These are phyloP conservation scores for Fusarium equiseti DNA, from an alignment of 2,329 filamentous ascomycete genomes.

Conservation along the genomic window DNA sequence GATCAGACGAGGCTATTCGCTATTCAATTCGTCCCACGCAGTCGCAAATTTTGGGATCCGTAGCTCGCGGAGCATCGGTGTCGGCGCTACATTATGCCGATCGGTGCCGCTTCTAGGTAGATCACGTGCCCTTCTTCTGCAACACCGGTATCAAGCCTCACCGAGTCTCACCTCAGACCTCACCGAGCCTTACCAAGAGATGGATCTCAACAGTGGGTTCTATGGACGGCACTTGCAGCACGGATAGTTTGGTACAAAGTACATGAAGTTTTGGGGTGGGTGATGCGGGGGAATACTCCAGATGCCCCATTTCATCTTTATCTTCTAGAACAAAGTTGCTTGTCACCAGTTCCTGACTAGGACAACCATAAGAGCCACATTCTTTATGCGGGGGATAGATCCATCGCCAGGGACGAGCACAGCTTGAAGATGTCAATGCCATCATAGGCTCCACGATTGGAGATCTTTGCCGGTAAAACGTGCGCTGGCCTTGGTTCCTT, in stretches of 20 bases:
- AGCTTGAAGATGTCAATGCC: conserved; percentile 25
- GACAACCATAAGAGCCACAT: conserved; percentile 32
- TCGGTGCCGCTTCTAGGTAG: rapidly evolving
- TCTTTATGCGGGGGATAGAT: conserved; percentile 38
- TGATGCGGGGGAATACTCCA: conserved; percentile 48
- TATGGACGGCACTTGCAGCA: conserved; percentile 47
- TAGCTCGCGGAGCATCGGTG: conserved; percentile 16
- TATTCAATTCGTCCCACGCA: conserved; percentile 33
- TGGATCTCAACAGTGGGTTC: conserved; percentile 42
- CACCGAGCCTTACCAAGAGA: conserved; percentile 39
- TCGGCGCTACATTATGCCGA: conserved; percentile 34
- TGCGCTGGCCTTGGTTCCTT: conserved; percentile 9
- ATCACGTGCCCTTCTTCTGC: conserved; percentile 15
- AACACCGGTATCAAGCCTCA: conserved; percentile 2
- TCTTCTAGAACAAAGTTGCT: conserved; percentile 43
- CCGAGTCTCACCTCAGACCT: conserved; percentile 23
- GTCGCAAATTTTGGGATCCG: conserved; percentile 43
- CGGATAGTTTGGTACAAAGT: conserved; percentile 48
- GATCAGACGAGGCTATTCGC: conserved; percentile 38
- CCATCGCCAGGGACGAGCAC: conserved; percentile 37
- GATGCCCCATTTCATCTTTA: conserved; percentile 46
- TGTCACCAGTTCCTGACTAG: conserved; percentile 47
- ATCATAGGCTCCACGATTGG: conserved; percentile 37
- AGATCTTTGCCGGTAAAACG: conserved; percentile 2
- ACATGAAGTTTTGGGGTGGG: conserved; percentile 42